Conservation (phyloP, 202 grass and related monocot genomes). For the Thinopyrum obtusiflorum region DNA sequence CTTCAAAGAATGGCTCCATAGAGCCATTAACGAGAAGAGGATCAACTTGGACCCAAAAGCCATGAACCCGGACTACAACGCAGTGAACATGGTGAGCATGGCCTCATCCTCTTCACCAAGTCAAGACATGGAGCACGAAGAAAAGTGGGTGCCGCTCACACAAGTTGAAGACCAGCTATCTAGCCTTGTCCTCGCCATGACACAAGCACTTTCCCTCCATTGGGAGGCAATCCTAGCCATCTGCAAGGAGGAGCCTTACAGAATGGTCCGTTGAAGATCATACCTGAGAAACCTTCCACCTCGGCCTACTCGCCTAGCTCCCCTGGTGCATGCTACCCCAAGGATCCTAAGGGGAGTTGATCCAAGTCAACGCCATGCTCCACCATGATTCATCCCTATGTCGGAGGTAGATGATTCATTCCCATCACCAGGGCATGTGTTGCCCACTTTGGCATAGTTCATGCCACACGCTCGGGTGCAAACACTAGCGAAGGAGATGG, state of each 20-base stretch:
- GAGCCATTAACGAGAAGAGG: no score
- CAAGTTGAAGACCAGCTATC: not conserved
- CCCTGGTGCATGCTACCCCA: no score
- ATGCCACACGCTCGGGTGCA: not conserved
- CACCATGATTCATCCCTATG: not conserved
- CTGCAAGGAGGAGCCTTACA: not conserved
- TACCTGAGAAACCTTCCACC: not conserved
- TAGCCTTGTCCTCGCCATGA: not conserved
- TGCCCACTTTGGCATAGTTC: not conserved
- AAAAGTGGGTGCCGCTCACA: no score
- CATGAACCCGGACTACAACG: no score
- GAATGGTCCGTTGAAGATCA: not conserved
- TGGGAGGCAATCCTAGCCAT: not conserved
- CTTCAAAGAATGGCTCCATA: no score
- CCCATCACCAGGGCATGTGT: not conserved
- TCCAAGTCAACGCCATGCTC: not conserved
- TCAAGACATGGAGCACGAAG: no score
- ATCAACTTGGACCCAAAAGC: no score
- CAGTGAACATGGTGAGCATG: no score
- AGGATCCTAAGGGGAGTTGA: no score
- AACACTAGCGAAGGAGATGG: rapidly evolving
- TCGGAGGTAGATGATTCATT: not conserved
- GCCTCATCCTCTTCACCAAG: no score
- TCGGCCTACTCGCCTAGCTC: rapidly evolving
- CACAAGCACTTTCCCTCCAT: not conserved